Conservation (phyloP, 177 flowering plant species). For the Telopea speciosissima region DNA sequence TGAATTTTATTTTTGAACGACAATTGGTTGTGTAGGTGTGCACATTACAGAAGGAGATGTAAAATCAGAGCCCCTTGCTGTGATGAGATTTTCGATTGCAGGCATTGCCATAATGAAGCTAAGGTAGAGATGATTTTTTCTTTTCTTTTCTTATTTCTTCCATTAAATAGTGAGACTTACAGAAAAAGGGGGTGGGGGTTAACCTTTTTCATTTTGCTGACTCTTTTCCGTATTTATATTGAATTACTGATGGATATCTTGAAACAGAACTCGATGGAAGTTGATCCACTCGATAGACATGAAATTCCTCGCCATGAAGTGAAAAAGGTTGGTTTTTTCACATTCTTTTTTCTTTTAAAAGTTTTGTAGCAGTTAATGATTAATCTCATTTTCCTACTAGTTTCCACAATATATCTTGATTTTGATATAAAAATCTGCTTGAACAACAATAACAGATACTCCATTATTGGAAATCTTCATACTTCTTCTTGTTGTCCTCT, state of each 20-base stretch:
- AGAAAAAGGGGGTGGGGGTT: too few species aligned
- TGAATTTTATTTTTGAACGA: too few species aligned
- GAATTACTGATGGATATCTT: neutral
- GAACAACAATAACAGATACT: too few species aligned
- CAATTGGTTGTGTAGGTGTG: slow-evolving; percentile 38
- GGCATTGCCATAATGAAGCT: slow-evolving; percentile 93
- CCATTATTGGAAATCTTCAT: too few species aligned
- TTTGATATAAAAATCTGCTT: neutral
- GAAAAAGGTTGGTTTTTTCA: slow-evolving; percentile 32
- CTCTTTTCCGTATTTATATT: neutral
- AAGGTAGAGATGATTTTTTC: slow-evolving; percentile 37
- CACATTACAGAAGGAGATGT: slow-evolving; percentile 72
- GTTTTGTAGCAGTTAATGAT: neutral
- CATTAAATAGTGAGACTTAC: neutral
- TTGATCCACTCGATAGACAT: slow-evolving; percentile 50
- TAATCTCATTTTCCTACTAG: neutral
- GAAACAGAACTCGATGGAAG: slow-evolving; percentile 56
- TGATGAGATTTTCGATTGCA: slow-evolving; percentile 70
- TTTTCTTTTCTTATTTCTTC: neutral
- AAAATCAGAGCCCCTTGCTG: slow-evolving; percentile 92
- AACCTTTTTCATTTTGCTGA: neutral
- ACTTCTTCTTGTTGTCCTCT: neutral
- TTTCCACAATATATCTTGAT: neutral
- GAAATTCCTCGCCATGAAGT: slow-evolving; percentile 78
- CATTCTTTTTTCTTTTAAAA: neutral